Conservation (phyloP, 2,329 filamentous ascomycete species). For the Diaporthe humulicola region DNA sequence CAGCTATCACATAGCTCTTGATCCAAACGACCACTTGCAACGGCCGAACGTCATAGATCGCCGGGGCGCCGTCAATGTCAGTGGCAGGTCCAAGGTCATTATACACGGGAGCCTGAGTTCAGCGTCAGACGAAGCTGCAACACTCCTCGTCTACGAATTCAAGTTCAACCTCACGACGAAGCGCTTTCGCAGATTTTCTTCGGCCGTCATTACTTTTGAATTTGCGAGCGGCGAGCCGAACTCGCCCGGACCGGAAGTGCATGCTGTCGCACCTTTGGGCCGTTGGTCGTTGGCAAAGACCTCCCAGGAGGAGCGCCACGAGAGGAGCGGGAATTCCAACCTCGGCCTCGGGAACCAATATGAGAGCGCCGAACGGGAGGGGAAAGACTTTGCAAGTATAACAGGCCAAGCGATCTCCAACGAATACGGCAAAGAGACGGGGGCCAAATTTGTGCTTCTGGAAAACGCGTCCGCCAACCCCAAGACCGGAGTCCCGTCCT, state of each 20-base stretch:
- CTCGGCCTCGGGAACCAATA: background rate
- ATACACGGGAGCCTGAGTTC: background rate
- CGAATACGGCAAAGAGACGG: background rate
- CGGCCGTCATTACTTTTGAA: background rate
- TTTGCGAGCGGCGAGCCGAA: background rate
- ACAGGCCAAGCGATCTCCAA: background rate
- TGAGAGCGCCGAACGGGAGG: background rate
- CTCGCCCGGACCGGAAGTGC: background rate
- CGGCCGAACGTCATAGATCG: background rate
- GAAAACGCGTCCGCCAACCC: background rate
- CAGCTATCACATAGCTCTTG: background rate
- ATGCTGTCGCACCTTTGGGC: background rate
- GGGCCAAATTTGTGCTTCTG: background rate
- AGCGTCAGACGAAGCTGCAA: background rate
- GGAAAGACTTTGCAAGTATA: background rate
- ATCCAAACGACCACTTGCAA: background rate
- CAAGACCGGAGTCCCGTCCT: background rate
- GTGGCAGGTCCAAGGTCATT: background rate
- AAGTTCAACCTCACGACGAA: background rate
- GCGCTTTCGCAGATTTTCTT: background rate
- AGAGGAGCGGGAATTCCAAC: background rate
- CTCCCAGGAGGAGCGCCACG: background rate
- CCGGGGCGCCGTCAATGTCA: background rate
- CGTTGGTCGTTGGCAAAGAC: background rate
- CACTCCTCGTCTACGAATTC: background rate